Conservation (phyloP, 202 grass and related monocot species). For the Elaeis oleifera region DNA sequence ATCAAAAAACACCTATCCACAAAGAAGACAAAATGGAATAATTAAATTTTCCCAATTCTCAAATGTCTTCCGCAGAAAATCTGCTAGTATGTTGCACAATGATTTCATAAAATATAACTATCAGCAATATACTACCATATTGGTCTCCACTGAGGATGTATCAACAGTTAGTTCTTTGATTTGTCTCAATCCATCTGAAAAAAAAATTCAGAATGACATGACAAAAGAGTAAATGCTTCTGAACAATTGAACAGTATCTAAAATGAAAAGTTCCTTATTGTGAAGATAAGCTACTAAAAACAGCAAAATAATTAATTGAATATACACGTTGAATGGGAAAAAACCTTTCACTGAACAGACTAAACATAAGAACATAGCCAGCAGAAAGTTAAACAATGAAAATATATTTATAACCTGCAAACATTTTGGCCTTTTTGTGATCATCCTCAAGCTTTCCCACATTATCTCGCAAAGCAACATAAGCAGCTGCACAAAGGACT, state of each 20-base stretch:
- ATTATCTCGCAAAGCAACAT: constrained; percentile 63
- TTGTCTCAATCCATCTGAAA: constrained; percentile 71
- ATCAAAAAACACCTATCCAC: constrained; percentile 62
- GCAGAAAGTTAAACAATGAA: background rate
- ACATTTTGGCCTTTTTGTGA: constrained; percentile 64
- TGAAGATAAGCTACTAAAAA: too few species aligned
- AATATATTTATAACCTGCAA: constrained; percentile 48
- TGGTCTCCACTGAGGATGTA: constrained; percentile 54
- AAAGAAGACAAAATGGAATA: background rate
- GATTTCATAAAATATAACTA: background rate
- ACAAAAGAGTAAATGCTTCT: too few species aligned
- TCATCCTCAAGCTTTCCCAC: constrained; percentile 67
- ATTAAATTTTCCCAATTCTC: background rate
- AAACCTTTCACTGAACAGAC: background rate
- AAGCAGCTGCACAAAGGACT: constrained; percentile 78
- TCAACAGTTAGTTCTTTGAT: constrained; percentile 60
- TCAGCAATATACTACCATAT: constrained; percentile 50
- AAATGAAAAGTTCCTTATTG: too few species aligned
- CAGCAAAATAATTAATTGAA: background rate
- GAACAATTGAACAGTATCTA: too few species aligned
- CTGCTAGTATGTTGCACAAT: too few species aligned
- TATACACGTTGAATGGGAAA: background rate
- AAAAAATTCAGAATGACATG: constrained; percentile 6
- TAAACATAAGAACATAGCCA: background rate
- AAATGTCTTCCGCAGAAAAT: too few species aligned